A percentile compares a stretch with the other conserved stretches of the same genome.
Conservation (phyloP, 192 early-diverging fungal species). For the Neocallimastix lanati region DNA sequence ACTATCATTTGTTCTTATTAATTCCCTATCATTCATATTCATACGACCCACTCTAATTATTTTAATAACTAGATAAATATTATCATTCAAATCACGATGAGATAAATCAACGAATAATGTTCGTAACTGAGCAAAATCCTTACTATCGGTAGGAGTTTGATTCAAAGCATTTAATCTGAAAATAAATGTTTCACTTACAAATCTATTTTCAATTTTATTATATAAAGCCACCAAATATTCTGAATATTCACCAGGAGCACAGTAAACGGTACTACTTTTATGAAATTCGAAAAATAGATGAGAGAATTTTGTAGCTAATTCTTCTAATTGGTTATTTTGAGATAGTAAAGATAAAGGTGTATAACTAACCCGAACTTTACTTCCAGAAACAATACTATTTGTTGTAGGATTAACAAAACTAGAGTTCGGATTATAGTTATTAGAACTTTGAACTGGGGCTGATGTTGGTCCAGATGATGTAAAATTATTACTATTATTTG, state of each 20-base stretch:
- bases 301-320: constrained; percentile 11
- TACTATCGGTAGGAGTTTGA: constrained; percentile 6
- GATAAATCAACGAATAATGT: constrained; percentile 40
- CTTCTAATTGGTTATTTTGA: neutral
- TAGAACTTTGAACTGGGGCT: neutral
- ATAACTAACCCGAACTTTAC: neutral
- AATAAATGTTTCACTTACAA: constrained; percentile 40
- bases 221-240: constrained; percentile 45
- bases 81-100: constrained; percentile 21
- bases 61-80: constrained; percentile 37
- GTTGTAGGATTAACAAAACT: neutral
- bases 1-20: neutral
- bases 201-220: constrained; percentile 14
- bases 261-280: constrained; percentile 30
- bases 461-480: neutral
- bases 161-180: constrained; percentile 30
- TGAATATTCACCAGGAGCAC: constrained; percentile 33
- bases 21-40: constrained; percentile 30
- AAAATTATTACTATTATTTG: neutral
- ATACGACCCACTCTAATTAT: constrained; percentile 44
- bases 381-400: neutral
- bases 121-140: constrained; percentile 17
- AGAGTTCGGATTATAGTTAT: neutral
- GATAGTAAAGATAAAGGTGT: neutral
- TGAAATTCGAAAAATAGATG: constrained; percentile 40